These are phyloP conservation scores for Monilinia aucupariae DNA, from an alignment of 2,329 filamentous ascomycete species.

Conservation along the genomic window DNA sequence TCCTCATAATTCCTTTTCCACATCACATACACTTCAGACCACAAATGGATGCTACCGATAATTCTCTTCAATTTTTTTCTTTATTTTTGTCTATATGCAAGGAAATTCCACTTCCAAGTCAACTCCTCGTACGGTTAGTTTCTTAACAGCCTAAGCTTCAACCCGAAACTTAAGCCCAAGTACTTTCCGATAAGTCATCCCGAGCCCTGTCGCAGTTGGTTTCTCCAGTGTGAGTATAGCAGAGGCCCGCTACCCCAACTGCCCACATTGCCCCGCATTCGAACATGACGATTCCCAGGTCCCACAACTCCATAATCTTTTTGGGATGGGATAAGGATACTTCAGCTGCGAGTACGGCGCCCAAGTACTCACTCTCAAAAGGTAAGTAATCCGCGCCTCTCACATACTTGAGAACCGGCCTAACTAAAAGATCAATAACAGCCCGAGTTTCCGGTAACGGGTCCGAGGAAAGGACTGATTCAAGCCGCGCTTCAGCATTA, in stretches of 20 bases:
- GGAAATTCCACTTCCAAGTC: too few species aligned
- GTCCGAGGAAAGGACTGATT: background rate
- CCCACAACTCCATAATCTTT: conserved; percentile 10
- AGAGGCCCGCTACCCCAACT: background rate
- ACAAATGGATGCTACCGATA: too few species aligned
- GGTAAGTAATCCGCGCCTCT: background rate
- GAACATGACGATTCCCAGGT: background rate
- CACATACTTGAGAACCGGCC: background rate
- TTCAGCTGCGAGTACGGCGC: background rate
- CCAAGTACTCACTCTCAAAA: background rate
- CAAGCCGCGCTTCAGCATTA: background rate
- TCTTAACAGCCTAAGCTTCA: background rate
- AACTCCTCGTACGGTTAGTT: background rate
- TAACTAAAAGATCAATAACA: background rate
- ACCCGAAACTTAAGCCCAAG: background rate
- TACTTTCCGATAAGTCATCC: background rate
- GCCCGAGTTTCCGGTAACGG: background rate
- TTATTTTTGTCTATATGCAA: too few species aligned
- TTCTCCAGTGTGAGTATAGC: background rate
- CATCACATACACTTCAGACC: too few species aligned
- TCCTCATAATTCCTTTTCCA: conserved; percentile 35
- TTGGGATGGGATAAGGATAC: background rate
- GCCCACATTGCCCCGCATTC: conserved; percentile 4
- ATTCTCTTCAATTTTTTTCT: too few species aligned
- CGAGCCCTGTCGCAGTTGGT: conserved; percentile 11